Conservation (phyloP, 352 stramenopile genomes). For the Pythium oligandrum region DNA sequence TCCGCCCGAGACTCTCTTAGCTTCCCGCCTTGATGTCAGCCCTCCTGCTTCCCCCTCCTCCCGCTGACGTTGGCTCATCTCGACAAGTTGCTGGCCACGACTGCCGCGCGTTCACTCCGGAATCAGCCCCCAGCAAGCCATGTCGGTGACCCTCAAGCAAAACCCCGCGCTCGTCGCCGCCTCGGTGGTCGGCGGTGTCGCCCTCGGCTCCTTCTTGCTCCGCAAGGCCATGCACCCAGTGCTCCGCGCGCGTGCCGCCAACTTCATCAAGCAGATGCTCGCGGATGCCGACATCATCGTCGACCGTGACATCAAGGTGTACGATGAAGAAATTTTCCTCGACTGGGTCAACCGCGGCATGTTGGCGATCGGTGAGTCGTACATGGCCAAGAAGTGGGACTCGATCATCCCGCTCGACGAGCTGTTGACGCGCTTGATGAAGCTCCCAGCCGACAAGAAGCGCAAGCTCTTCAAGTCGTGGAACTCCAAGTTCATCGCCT, state of each 20-base stretch:
- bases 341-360: slow-evolving; percentile 84
- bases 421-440: slow-evolving; percentile 68
- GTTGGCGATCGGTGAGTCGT: slow-evolving; percentile 83
- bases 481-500: slow-evolving; percentile 77
- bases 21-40: too few relatives aligned
- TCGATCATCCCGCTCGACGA: slow-evolving; percentile 74
- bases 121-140: slow-evolving; percentile 4
- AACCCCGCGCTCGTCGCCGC: slow-evolving; percentile 71
- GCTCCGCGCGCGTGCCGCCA: slow-evolving; percentile 56
- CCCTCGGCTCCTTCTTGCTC: slow-evolving; percentile 64
- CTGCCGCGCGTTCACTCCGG: slow-evolving; percentile 9
- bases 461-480: slow-evolving; percentile 85
- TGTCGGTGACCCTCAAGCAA: slow-evolving; percentile 39
- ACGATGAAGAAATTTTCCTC: slow-evolving; percentile 82
- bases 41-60: too few relatives aligned
- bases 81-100: background rate
- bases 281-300: slow-evolving; percentile 75
- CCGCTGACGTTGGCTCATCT: too few relatives aligned
- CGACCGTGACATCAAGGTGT: slow-evolving; percentile 73
- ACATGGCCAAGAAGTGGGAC: slow-evolving; percentile 88
- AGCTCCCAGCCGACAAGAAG: slow-evolving; percentile 62
- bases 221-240: slow-evolving; percentile 64
- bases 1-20: too few relatives aligned
- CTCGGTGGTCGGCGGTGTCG: slow-evolving; percentile 52
- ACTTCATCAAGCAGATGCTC: slow-evolving; percentile 82